These are phyloP conservation scores for Fusarium proliferatum DNA, from an alignment of 2,329 filamentous ascomycete species.

Conservation along the genomic window DNA sequence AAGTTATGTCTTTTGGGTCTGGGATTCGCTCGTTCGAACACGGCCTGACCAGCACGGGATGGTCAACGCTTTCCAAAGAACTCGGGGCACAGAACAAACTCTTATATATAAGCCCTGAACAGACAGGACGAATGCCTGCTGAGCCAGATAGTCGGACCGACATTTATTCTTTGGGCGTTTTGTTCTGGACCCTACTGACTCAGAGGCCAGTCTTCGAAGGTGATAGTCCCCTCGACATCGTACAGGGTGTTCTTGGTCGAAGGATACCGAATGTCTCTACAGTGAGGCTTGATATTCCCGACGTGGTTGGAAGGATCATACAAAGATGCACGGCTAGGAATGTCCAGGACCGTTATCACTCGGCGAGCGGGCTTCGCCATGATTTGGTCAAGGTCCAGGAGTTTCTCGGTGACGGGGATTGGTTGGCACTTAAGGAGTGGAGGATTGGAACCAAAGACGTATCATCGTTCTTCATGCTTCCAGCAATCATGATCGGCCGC, in stretches of 20 bases:
- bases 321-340: conserved; percentile 93
- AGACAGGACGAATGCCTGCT: conserved; percentile 91
- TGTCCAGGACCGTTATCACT: conserved; percentile 89
- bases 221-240: conserved; percentile 84
- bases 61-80: conserved; percentile 85
- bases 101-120: conserved; percentile 92
- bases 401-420: conserved; percentile 80
- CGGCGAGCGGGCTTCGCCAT: conserved; percentile 84
- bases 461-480: conserved; percentile 91
- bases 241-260: conserved; percentile 86
- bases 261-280: conserved; percentile 81
- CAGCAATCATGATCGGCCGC: conserved; percentile 83
- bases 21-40: conserved; percentile 91
- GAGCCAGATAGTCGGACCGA: conserved; percentile 93
- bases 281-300: conserved; percentile 84
- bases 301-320: conserved; percentile 83
- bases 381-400: conserved; percentile 81
- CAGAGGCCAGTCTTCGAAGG: conserved; percentile 85
- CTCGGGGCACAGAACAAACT: conserved; percentile 89
- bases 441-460: conserved; percentile 85
- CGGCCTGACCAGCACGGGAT: conserved; percentile 85
- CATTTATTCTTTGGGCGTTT: conserved; percentile 89
- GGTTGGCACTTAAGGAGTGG: conserved; percentile 76
- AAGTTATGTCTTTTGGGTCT: conserved; percentile 86
- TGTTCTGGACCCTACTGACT: conserved; percentile 88